Conservation (phyloP, 805 yeast species). For the Clavispora carvajalis region DNA sequence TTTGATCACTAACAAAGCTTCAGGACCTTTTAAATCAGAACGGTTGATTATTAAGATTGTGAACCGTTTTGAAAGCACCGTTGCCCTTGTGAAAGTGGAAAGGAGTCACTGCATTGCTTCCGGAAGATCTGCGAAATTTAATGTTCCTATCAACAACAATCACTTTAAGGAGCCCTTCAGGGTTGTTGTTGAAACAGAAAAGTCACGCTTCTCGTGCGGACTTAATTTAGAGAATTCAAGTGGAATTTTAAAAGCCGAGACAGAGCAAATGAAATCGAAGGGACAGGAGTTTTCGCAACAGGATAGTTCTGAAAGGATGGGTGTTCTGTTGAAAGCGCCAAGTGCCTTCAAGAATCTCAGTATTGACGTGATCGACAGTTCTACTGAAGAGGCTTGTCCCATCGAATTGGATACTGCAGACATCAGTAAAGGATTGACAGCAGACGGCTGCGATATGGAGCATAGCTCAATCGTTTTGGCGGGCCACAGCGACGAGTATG, state of each 20-base stretch:
- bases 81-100: conserved; percentile 25
- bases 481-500: background rate
- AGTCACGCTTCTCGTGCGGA: conserved; percentile 16
- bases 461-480: background rate
- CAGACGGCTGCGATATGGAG: no score
- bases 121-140: conserved; percentile 27
- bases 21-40: conserved; percentile 23
- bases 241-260: conserved; percentile 15
- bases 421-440: no score
- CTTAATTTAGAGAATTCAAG: conserved; percentile 20
- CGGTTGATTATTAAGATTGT: conserved; percentile 25
- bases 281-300: background rate
- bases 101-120: conserved; percentile 30
- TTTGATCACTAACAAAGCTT: conserved; percentile 25
- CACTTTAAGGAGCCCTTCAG: conserved; percentile 32
- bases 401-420: background rate
- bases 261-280: background rate
- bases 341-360: no score
- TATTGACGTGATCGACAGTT: no score
- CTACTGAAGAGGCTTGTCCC: no score
- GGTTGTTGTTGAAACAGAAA: conserved; percentile 20
- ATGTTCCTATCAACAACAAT: conserved; percentile 25
- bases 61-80: conserved; percentile 23
- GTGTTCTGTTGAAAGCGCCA: no score
- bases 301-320: no score